Evolutionary conservation across 805 yeast species (phyloP).

Genomic region (Spathaspora sp.): DNA sequence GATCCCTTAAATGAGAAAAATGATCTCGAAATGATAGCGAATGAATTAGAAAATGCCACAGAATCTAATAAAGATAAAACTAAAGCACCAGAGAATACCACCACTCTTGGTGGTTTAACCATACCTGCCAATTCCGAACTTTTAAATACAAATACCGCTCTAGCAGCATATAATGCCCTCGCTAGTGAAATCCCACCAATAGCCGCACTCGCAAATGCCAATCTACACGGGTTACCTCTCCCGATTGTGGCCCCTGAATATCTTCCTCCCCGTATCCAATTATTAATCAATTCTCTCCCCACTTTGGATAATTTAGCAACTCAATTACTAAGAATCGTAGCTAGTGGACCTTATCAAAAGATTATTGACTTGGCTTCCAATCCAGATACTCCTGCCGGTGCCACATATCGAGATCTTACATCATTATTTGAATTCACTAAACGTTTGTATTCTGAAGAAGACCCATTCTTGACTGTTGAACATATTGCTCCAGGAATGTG

Average conservation of each 20-base stretch:
- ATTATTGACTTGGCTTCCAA: constrained; percentile 66
- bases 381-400: constrained; percentile 62
- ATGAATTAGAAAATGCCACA: constrained; percentile 30
- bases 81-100: not conserved
- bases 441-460: constrained; percentile 62
- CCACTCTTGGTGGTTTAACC: constrained; percentile 1
- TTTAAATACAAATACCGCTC: constrained; percentile 35
- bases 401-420: constrained; percentile 63
- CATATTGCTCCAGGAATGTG: constrained; percentile 71
- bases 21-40: constrained; percentile 28
- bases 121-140: constrained; percentile 42
- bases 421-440: constrained; percentile 77
- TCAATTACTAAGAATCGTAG: constrained; percentile 71
- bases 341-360: constrained; percentile 72
- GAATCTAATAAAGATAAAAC: constrained; percentile 10
- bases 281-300: constrained; percentile 66
- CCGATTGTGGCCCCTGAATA: constrained; percentile 54
- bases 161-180: constrained; percentile 41
- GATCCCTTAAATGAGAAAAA: constrained; percentile 16
- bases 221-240: constrained; percentile 58
- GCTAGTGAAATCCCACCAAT: constrained; percentile 35
- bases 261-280: constrained; percentile 58
- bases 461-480: constrained; percentile 67
- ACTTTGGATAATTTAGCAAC: constrained; percentile 78
- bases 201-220: constrained; percentile 39